Evolutionary conservation across 225 moss, liverwort and hornwort species (phyloP).

Genomic region (Polytrichum commune): DNA sequence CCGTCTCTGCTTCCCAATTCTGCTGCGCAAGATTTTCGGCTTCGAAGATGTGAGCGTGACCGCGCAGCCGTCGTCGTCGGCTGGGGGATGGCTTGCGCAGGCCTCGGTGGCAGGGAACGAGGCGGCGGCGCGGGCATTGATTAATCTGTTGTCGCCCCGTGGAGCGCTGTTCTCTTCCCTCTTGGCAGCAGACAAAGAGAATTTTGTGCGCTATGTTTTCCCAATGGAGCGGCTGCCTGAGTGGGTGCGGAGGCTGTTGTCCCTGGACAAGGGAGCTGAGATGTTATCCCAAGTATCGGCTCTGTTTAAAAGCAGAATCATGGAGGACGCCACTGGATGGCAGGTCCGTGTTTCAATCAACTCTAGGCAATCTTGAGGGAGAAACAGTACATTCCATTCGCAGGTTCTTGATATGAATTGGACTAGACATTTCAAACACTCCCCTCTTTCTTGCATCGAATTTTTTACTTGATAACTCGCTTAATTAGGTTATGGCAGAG

Average conservation of each 20-base stretch:
- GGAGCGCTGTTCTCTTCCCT: constrained; percentile 64
- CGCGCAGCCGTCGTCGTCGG: constrained; percentile 30
- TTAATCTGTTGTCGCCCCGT: constrained; percentile 55
- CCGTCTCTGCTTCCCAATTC: constrained; percentile 58
- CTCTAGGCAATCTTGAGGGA: too few species aligned
- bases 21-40: constrained; percentile 63
- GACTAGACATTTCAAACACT: too few species aligned
- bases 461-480: too few species aligned
- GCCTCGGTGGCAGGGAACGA: constrained; percentile 63
- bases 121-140: constrained; percentile 44
- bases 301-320: constrained; percentile 55
- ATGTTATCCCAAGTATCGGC: constrained; percentile 54
- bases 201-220: constrained; percentile 67
- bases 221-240: constrained; percentile 66
- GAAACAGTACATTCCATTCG: too few species aligned
- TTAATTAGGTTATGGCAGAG: too few species aligned
- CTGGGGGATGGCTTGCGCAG: constrained; percentile 59
- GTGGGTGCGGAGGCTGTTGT: constrained; percentile 58
- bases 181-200: constrained; percentile 66
- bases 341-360: constrained; percentile 30
- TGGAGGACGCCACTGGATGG: constrained; percentile 52
- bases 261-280: constrained; percentile 55
- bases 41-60: constrained; percentile 46
- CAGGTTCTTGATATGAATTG: too few species aligned
- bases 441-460: too few species aligned